Base-by-base conservation (phyloP, 1,284 basidiomycete species). In the Meira miltonrushii region DNA sequence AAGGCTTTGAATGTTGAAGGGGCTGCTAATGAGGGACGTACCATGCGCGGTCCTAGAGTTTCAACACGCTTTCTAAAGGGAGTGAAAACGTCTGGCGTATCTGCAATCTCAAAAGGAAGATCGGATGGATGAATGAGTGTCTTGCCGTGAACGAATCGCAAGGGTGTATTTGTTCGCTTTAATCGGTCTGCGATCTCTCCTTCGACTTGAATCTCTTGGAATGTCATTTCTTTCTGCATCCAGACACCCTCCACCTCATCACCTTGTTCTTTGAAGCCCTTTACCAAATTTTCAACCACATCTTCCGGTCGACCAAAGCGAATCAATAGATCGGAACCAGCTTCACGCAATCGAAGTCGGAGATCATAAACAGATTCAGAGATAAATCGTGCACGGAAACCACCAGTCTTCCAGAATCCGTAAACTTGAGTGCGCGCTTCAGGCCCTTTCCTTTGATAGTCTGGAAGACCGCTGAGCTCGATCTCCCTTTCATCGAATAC, bases 401-500 rank as follows among this genome's bases (percentile, higher is more conserved):
- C 67, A 2, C 82, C 81, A 3, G 82, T 83, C 39, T 83, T 74
- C 80, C 82, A 82, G 53, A 84, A 84, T 7, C 77, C 74, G 28
- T 79, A 81, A 25, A 82, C 67, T 15, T 81, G 68, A 17, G 75
- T 79, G 17, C 71, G 64, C 0, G 79, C 79, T 60, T 78, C 74
- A 8, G 73, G 73, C 10, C 78, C 70, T 58, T 77, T 58, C 10
- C 72, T 58, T 38, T 78, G 58, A 56, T 78, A 81, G 1, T 75
- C 78, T 1, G 81, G 77, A n/a, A 84, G 65, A 2, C 79, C 80
- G 9, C 80, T 80, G 17, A 83, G 75, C 61, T 84, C 83, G 57
- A 84, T 71, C 62, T 81, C 79, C 7, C 81, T 76, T 55, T 83
- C 81, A 64, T 84, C 82, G 55, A 84, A 82, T 57, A 84, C 81